These are phyloP conservation scores for Delphinella strobiligena DNA, from an alignment of 2,329 filamentous ascomycete species.

Conservation along the genomic window DNA sequence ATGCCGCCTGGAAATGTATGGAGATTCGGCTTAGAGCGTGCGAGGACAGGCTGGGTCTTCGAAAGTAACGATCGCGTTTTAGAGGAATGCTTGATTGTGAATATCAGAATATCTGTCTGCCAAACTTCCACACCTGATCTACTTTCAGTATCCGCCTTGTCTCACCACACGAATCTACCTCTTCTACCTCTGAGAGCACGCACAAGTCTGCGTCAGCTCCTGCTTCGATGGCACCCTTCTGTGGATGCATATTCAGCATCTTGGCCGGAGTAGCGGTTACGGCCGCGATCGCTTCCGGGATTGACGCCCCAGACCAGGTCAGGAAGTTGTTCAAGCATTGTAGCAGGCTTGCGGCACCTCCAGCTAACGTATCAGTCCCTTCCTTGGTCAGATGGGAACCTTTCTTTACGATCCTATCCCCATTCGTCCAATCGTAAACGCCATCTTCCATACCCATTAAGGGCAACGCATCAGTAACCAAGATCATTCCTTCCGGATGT, in stretches of 20 bases:
- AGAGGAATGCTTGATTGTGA: neutral
- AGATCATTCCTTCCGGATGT: constrained; percentile 71
- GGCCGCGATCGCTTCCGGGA: constrained; percentile 57
- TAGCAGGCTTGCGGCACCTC: constrained; percentile 45
- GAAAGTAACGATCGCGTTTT: too few species aligned
- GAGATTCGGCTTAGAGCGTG: too few species aligned
- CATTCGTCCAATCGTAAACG: constrained; percentile 74
- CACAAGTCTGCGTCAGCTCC: constrained; percentile 47
- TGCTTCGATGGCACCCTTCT: constrained; percentile 48
- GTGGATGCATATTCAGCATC: constrained; percentile 56
- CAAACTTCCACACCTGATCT: constrained; percentile 76
- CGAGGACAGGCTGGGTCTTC: too few species aligned
- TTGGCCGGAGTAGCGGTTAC: constrained; percentile 67
- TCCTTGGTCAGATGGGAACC: constrained; percentile 64
- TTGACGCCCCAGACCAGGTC: constrained; percentile 55
- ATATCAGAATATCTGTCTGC: constrained; percentile 37
- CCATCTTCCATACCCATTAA: constrained; percentile 76
- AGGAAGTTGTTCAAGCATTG: constrained; percentile 77
- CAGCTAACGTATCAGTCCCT: constrained; percentile 67
- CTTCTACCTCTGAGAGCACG: constrained; percentile 45
- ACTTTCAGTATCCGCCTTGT: constrained; percentile 42
- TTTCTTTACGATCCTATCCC: constrained; percentile 53
- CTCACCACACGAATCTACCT: constrained; percentile 28
- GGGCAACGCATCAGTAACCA: constrained; percentile 89
- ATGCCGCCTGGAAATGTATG: too few species aligned